Evolutionary conservation across 2,329 filamentous ascomycete species (phyloP).

Genomic region (Beauveria australis): DNA sequence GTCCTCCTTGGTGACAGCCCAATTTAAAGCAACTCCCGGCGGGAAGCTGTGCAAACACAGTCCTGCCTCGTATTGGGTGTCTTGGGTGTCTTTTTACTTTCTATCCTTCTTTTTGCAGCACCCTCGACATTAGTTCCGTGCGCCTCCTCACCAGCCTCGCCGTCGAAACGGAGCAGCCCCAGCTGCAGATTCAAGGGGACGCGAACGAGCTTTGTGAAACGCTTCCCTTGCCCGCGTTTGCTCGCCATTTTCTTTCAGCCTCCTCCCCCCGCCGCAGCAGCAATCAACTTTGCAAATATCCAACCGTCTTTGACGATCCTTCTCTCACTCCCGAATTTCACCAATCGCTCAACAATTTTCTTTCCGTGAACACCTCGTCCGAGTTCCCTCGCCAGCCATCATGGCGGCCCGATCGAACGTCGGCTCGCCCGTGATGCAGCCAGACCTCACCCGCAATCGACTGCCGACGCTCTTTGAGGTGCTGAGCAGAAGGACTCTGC

Average conservation of each 20-base stretch:
- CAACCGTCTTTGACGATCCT: not conserved
- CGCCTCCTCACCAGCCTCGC: not conserved
- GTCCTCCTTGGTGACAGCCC: not conserved
- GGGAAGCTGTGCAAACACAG: slow-evolving; percentile 1
- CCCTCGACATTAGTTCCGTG: not conserved
- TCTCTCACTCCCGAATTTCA: not conserved
- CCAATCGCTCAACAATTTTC: not conserved
- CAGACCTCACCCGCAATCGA: slow-evolving; percentile 64
- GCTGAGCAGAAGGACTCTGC: slow-evolving; percentile 83
- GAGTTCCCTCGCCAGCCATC: not conserved
- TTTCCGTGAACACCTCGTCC: not conserved
- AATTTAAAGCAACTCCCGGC: not conserved
- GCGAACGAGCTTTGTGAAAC: slow-evolving; percentile 8
- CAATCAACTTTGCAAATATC: not conserved
- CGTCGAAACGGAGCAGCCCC: not conserved
- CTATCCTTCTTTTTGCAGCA: not conserved
- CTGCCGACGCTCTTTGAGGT: slow-evolving; percentile 95
- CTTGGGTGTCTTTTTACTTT: not conserved
- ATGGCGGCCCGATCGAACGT: slow-evolving; percentile 20
- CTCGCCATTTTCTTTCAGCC: not conserved
- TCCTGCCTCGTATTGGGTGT: not conserved
- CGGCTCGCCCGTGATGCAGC: slow-evolving; percentile 43
- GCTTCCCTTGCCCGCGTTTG: slow-evolving; percentile 4
- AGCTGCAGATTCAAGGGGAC: slow-evolving; percentile 9
- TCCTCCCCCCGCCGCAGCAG: not conserved